A percentile compares a stretch with the other conserved stretches of the same genome.
These are phyloP conservation scores for Lepiota brunneoincarnata DNA, from an alignment of 768 basidiomycete species.

Conservation along the genomic window DNA sequence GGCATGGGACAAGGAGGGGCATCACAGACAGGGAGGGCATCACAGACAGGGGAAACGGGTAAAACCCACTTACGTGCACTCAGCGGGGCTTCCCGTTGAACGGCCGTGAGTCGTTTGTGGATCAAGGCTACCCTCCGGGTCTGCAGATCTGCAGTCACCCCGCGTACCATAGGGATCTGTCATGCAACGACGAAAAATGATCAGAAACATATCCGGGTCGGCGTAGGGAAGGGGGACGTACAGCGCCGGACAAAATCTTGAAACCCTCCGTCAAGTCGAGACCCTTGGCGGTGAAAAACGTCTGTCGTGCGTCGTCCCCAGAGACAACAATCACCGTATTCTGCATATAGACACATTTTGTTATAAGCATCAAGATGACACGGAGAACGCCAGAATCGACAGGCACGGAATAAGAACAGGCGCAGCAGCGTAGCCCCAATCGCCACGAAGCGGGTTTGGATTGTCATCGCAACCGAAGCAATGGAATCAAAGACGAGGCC, in stretches of 20 bases:
- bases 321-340: conserved; percentile 75
- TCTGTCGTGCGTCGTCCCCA: conserved; percentile 64
- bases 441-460: not conserved
- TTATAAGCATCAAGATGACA: conserved; percentile 1
- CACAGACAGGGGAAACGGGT: not conserved
- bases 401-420: conserved; percentile 10
- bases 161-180: conserved; percentile 74
- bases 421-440: too few relatives aligned
- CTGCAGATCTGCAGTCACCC: conserved; percentile 71
- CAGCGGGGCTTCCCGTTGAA: conserved; percentile 63
- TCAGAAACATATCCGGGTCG: conserved; percentile 12
- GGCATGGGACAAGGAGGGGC: not conserved
- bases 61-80: conserved; percentile 47
- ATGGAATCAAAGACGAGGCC: too few relatives aligned
- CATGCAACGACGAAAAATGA: conserved; percentile 17
- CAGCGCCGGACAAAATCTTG: conserved; percentile 75
- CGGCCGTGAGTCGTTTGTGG: conserved; percentile 64
- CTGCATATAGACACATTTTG: conserved; percentile 30
- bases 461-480: conserved; percentile 1
- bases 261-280: conserved; percentile 80
- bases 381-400: conserved; percentile 5
- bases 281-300: conserved; percentile 67
- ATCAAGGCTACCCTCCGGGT: conserved; percentile 59
- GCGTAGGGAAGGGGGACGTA: conserved; percentile 33
- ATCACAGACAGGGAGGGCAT: not conserved